phyloP scores from a whole-genome alignment of 306 rosid species.

The Fagus sylvatica region DNA sequence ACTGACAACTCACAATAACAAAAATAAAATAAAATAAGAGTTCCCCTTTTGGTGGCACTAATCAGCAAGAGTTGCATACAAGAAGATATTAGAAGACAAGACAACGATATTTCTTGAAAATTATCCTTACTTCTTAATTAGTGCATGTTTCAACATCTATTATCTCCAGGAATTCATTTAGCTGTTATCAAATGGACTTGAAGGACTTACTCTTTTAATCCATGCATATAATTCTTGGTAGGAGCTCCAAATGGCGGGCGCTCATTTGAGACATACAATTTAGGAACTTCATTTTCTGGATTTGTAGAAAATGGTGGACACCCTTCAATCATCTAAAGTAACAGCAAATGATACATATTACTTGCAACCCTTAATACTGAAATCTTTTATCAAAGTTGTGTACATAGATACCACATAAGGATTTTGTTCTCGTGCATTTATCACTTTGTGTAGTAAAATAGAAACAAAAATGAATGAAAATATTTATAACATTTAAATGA shows the following conservation, averaged over 20 bases:
- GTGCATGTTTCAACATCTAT: constrained; percentile 17
- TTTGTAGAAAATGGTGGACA: constrained; percentile 42
- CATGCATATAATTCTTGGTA: constrained; percentile 43
- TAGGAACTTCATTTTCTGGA: constrained; percentile 56
- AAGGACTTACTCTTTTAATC: constrained; percentile 47
- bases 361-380: constrained; percentile 13
- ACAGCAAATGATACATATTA: constrained; percentile 22
- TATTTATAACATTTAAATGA: neutral
- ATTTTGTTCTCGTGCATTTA: neutral
- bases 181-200: constrained; percentile 15
- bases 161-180: constrained; percentile 5
- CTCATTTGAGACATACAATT: constrained; percentile 42
- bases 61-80: neutral
- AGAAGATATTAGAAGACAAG: neutral
- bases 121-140: neutral
- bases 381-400: neutral
- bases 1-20: neutral
- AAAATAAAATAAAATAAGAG: neutral
- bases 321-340: constrained; percentile 59
- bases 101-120: neutral
- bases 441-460: neutral
- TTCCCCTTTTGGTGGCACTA: neutral
- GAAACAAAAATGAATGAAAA: neutral
- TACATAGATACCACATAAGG: neutral
- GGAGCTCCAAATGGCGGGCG: constrained; percentile 49